Evolutionary conservation across 345 rosid genomes (phyloP).

Genomic region (Linum usitatissimum): DNA sequence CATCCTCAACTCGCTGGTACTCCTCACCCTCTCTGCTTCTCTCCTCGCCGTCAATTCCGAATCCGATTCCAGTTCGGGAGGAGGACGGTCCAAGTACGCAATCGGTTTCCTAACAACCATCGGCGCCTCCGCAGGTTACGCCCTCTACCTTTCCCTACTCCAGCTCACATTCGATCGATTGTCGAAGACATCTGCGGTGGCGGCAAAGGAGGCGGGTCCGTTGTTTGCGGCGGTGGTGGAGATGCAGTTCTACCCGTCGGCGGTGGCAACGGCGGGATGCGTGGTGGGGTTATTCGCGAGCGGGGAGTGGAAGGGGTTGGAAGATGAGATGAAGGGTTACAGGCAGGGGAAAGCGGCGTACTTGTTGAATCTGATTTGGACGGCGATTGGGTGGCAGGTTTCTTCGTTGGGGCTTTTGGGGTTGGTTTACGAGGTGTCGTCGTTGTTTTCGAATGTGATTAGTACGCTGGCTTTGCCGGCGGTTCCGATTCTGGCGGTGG

Average conservation of each 20-base stretch:
- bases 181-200: background rate
- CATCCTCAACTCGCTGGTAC: slow-evolving; percentile 38
- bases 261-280: slow-evolving; percentile 32
- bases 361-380: slow-evolving; percentile 40
- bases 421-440: slow-evolving; percentile 38
- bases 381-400: slow-evolving; percentile 40
- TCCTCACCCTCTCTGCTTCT: slow-evolving; percentile 41
- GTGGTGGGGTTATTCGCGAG: slow-evolving; percentile 35
- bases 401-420: slow-evolving; percentile 35
- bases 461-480: slow-evolving; percentile 37
- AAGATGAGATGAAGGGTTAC: slow-evolving; percentile 29
- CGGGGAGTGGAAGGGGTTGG: slow-evolving; percentile 35
- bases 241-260: slow-evolving; percentile 37
- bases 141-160: slow-evolving; percentile 35
- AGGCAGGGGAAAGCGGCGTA: slow-evolving; percentile 28
- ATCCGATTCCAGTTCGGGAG: slow-evolving; percentile 17
- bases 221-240: slow-evolving; percentile 31
- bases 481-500: slow-evolving; percentile 39
- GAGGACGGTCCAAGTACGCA: slow-evolving; percentile 21
- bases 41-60: slow-evolving; percentile 39
- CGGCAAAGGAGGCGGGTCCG: background rate
- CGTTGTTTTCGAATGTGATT: slow-evolving; percentile 44
- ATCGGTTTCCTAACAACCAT: slow-evolving; percentile 39
- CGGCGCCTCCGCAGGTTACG: slow-evolving; percentile 37
- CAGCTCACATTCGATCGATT: slow-evolving; percentile 29